Conservation (phyloP, 495 filamentous ascomycete genomes). For the Monascus purpureus region DNA sequence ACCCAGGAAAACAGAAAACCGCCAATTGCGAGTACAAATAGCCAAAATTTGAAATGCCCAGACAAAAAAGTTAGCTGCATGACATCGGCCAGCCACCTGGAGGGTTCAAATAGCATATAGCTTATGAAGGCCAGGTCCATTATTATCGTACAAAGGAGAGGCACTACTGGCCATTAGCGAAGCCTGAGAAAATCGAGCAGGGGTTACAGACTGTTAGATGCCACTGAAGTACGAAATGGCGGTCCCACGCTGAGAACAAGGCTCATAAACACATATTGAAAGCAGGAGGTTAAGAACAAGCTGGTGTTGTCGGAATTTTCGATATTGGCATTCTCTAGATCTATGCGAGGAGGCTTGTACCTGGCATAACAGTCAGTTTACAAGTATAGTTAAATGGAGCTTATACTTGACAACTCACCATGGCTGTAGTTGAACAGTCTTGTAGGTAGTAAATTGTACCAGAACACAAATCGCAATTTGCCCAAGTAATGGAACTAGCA, state of each 20-base stretch:
- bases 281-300: constrained; percentile 80
- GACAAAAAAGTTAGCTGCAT: constrained; percentile 81
- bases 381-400: constrained; percentile 1
- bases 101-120: constrained; percentile 68
- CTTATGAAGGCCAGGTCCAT: constrained; percentile 46
- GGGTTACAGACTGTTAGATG: constrained; percentile 52
- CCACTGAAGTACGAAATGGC: constrained; percentile 75
- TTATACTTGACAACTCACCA: constrained; percentile 41
- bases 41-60: constrained; percentile 51
- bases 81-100: constrained; percentile 46
- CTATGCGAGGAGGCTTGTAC: constrained; percentile 66
- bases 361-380: constrained; percentile 21
- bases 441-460: constrained; percentile 61
- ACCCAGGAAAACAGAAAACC: constrained; percentile 55
- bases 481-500: constrained; percentile 76
- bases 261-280: constrained; percentile 83
- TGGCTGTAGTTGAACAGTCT: constrained; percentile 55
- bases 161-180: constrained; percentile 35
- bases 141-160: constrained; percentile 68
- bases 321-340: constrained; percentile 65
- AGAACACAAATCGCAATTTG: constrained; percentile 73
- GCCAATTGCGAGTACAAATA: constrained; percentile 51
- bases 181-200: neutral
- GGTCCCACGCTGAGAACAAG: constrained; percentile 79
- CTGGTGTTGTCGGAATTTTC: constrained; percentile 85